A percentile compares a stretch with the other conserved stretches of the same genome.
These are phyloP conservation scores for Lactuca saligna DNA, from an alignment of 129 eudicot genomes.

Conservation along the genomic window DNA sequence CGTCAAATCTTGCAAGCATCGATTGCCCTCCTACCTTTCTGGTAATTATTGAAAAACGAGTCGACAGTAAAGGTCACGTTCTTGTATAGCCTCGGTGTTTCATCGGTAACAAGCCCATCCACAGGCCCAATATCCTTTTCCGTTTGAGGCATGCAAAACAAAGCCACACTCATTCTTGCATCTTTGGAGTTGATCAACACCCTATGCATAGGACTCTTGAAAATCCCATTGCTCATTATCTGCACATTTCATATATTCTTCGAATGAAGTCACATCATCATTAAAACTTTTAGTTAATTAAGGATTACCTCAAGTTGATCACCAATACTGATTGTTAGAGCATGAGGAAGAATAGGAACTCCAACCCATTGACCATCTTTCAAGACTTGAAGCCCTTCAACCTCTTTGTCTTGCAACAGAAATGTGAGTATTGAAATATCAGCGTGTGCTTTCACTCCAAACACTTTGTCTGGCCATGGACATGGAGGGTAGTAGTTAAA, in stretches of 20 bases:
- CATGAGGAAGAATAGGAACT: constrained; percentile 50
- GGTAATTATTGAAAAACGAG: constrained; percentile 38
- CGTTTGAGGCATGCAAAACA: constrained; percentile 47
- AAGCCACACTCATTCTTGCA: constrained; percentile 49
- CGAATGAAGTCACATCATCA: not conserved
- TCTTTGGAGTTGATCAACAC: constrained; percentile 41
- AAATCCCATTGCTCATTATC: constrained; percentile 71
- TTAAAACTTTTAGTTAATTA: too few relatives aligned
- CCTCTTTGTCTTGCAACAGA: constrained; percentile 57
- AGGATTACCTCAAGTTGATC: constrained; percentile 60
- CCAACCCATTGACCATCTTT: constrained; percentile 54
- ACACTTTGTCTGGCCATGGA: constrained; percentile 46
- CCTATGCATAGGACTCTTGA: constrained; percentile 63
- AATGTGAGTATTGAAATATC: constrained; percentile 51
- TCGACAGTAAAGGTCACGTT: constrained; percentile 33
- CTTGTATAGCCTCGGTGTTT: constrained; percentile 42
- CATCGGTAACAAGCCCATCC: constrained; percentile 37
- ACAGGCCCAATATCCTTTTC: constrained; percentile 52
- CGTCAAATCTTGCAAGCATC: constrained; percentile 43
- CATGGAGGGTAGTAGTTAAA: constrained; percentile 67
- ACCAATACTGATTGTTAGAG: constrained; percentile 56
- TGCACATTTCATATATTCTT: constrained; percentile 12
- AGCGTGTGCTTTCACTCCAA: constrained; percentile 57
- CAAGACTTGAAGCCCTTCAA: constrained; percentile 66
- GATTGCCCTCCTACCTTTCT: constrained; percentile 43